Evolutionary conservation across 176 grass and related monocot genomes (phyloP), one percentile per base, ranked within the genome.

Genomic region (Tillandsia fasciculata): DNA sequence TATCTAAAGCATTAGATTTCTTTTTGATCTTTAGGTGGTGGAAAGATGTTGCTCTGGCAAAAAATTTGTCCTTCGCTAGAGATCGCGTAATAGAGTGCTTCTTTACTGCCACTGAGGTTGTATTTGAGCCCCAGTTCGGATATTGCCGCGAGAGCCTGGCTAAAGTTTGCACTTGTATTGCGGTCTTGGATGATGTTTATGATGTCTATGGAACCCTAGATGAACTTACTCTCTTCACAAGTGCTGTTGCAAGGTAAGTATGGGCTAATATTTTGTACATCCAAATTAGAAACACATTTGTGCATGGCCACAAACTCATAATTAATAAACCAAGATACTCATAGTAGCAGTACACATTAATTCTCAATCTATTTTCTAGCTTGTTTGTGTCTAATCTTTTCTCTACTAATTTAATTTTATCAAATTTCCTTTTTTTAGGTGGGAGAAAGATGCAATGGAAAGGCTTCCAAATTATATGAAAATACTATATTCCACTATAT

Each of bases 41-140:
- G 87, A 74, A 64, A 63, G 66, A 86, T 5, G 51, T 53, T 10
- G 70, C 50, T 33, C 29, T 33, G 0, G 29, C 3, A 0, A 3
- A 33, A 33, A 33, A 33, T 33, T 28, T 72, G 0, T 9, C 61
- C 17, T 91, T 87, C 53, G 73, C 78, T 1, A 76, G 84, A 74
- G 88, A 87, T n/a, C 66, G 84, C 22, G 54, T 90, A 47, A 17
- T 90, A 13, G 87, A 86, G 17, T 80, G 79, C 73, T 90, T 80
- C 73, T 66, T 86, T n/a, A 83, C 29, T 0, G 80, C 83, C 24
- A 77, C 49, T 9, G 81, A 84, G 3, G 70, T 76, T 5, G 50
- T 71, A 0, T 79, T 66, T 29, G 81, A 77, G 18, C 81, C 84
- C 0, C 26, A 79, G 0, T 2, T 64, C 5, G 68, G 67, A 15